Evolutionary conservation across 1,284 basidiomycete species (phyloP), one percentile per base, ranked within the genome.

Genomic region (Cryptococcus floricola): DNA sequence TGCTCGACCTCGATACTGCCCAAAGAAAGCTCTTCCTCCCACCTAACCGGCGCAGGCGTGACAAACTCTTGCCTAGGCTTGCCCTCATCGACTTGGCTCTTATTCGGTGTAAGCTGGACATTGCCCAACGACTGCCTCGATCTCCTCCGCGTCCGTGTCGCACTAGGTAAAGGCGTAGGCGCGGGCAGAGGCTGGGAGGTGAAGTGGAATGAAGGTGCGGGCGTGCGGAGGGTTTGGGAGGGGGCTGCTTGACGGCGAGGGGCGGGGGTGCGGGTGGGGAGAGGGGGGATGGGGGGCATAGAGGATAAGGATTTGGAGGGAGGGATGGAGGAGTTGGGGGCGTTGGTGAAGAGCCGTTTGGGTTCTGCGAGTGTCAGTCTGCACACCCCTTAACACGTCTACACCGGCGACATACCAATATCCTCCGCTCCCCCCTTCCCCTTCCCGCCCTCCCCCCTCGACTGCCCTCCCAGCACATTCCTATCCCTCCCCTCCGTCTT

Each of bases 11-110:
- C 53, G 13, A 74, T 70, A 50, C 59, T 63, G 14, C 64, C 71
- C 43, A 73, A 56, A 44, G 65, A 67, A 7, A 65, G 50, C 28
- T 70, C 73, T 51, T 75, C 69, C 39, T 74, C 69, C 71, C 71
- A 71, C 52, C 45, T 56, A 12, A 50, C 52, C 7, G 62, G 63
- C 4, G 60, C 61, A 2, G 68, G 68, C 13, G 68, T 70, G 13
- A 54, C 31, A 51, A 66, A 66, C 18, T 50, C 34, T 38, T 50
- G 48, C 25, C 27, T 27, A 10, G 18, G 23, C 19, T 25, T 25
- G 19, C 25, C 45, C 27, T 52, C 31, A 1, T 55, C 48, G 23
- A 61, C 48, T 13, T 34, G 6, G 7, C 59, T 51, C 14, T 62
- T 64, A 18, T 50, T 43, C 5, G 56, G 56, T 16, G 60, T 61